A percentile compares a stretch with the other conserved stretches of the same genome.
Evolutionary conservation across 140 eudicot genomes (phyloP).

Genomic region (Ambrosia hybrid): DNA sequence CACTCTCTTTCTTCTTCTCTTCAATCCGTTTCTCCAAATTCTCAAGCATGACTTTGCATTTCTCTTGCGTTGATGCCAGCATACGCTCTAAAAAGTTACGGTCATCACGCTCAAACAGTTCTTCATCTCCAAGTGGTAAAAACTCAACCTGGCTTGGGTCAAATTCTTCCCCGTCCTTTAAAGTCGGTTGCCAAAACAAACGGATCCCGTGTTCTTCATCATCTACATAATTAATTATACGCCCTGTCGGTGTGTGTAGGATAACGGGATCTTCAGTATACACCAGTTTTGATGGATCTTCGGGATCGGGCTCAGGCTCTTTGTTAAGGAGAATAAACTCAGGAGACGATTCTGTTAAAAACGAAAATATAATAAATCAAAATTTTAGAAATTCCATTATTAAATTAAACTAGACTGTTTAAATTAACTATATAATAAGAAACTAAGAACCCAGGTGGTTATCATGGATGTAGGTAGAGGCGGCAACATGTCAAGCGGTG

Average conservation of each 20-base stretch:
- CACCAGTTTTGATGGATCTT: slow-evolving; percentile 68
- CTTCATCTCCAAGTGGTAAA: slow-evolving; percentile 82
- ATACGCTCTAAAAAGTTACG: slow-evolving; percentile 35
- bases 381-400: not conserved
- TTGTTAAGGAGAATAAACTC: slow-evolving; percentile 75
- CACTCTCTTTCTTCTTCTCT: slow-evolving; percentile 58
- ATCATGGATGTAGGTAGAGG: too few species aligned
- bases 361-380: slow-evolving; percentile 8
- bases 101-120: slow-evolving; percentile 36
- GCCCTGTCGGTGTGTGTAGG: slow-evolving; percentile 83
- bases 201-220: slow-evolving; percentile 86
- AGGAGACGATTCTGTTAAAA: slow-evolving; percentile 58
- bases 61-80: slow-evolving; percentile 37
- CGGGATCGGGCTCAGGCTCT: slow-evolving; percentile 91
- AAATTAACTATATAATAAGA: not conserved
- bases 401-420: not conserved
- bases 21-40: slow-evolving; percentile 54
- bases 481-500: too few species aligned
- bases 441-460: too few species aligned
- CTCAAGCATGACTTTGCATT: slow-evolving; percentile 38
- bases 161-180: slow-evolving; percentile 59
- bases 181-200: slow-evolving; percentile 77
- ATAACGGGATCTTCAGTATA: slow-evolving; percentile 82
- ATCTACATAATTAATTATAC: slow-evolving; percentile 67
- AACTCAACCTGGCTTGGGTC: slow-evolving; percentile 58